Base-by-base conservation (phyloP, 2,329 filamentous ascomycete genomes). In the Sporothrix pseudoabietina region DNA sequence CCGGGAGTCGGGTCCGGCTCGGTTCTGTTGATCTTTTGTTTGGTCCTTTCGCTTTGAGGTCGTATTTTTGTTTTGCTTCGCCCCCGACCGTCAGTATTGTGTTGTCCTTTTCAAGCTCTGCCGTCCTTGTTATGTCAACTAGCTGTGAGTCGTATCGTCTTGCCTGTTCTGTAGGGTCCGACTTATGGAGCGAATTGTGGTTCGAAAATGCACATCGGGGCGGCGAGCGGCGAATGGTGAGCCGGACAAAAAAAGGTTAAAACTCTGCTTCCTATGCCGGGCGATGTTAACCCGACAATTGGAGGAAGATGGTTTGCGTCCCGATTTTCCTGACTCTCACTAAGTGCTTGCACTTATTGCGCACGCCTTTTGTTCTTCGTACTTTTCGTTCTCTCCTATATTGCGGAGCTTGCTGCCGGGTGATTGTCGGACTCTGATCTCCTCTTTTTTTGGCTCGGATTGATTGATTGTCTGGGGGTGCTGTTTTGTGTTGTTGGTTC, bases 191-290 rank as follows among this genome's bases (percentile, higher is more conserved):
- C 5, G n/a, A 66, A 47, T 26, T 47, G 39, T 47, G 61, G 39
- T 47, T 47, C 39, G 61, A 47, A 47, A 55, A n/a, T 44, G 49
- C 66, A 69, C 47, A 32, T n/a, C 52, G 32, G 68, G 10, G 68
- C 68, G 35, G 52, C 35, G 22, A 70, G 68, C 68, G 35, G 52
- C 35, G 35, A 70, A 55, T 57, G 32, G 52, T 30, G 52, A n/a
- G 35, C n/a, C 49, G 68, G 61, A 57, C 70, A 57, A 41, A 44
- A 39, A 54, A 44, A 57, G 49, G 39, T 35, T 55, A 59, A 69
- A 57, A 63, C 54, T 52, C 22, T 55, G 26, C 69, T 35, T 61
- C 54, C 66, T 69, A 26, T 69, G 66, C 47, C 65, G 65, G 65
- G 41, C 65, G 41, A 39, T 69, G 44, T 54, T 69, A 9, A n/a